Evolutionary conservation across 306 rosid species (phyloP), one percentile per base, ranked within the genome.

Genomic region (Malus fusca): DNA sequence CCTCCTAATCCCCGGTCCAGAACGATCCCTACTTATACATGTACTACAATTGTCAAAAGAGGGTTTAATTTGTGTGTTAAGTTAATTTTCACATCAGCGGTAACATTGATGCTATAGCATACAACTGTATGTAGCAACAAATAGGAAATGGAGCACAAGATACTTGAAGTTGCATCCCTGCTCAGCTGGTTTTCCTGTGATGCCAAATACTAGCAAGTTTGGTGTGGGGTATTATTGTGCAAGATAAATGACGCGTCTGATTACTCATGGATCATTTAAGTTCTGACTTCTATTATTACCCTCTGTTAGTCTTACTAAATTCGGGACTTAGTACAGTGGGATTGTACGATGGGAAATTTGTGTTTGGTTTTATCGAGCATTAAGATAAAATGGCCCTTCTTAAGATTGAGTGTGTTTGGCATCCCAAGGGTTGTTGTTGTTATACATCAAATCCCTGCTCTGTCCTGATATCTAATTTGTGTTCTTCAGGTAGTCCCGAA

Each of bases 401-500:
- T 60, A 59, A 63, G 68, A 43, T 60, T 42, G 14, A 43, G 37
- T 15, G 22, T 71, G 52, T 14, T 52, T 71, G 31, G 59, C 66
- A 37, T 14, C 23, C 67, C 40, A 58, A 37, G 11, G 31, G 26
- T 33, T 56, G 4, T n/a, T 40, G 5, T n/a, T 63, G 18, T 69
- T 30, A 13, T 52, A 22, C 31, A 35, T 76, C 59, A 28, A 30
- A 31, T 48, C 31, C 30, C 73, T 46, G 51, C 35, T 43, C 44
- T 74, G 68, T 74, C 63, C 76, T 68, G 77, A 76, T 55, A 46
- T 72, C 65, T 73, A 37, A 79, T 78, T 77, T 76, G 51, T 52
- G 46, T 74, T 61, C 78, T 44, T 75, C 82, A 90, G 97, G 90
- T 95, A 69, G 76, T 95, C 66, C 97, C 92, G 43, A 70, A 71